These are phyloP conservation scores for Sanchytrium tribonematis DNA, from an alignment of 371 early-diverging fungal species.

Conservation along the genomic window DNA sequence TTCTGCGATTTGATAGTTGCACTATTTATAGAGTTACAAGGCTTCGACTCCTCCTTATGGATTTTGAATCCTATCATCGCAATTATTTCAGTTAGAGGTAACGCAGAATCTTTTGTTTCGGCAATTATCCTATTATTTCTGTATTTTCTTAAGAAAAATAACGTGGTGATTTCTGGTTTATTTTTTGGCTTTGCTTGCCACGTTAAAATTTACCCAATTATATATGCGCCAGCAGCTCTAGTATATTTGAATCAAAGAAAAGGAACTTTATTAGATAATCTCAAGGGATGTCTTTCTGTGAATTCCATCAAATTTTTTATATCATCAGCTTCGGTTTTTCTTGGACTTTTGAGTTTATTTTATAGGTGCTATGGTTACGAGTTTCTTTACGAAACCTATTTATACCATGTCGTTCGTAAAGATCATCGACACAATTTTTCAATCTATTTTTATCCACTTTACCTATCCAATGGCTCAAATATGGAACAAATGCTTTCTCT, in stretches of 20 bases:
- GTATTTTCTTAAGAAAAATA: slow-evolving; percentile 27
- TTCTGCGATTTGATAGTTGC: slow-evolving; percentile 20
- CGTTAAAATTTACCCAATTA: slow-evolving; percentile 80
- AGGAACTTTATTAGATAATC: slow-evolving; percentile 16
- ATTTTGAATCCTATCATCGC: slow-evolving; percentile 77
- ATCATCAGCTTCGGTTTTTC: neutral
- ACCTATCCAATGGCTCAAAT: slow-evolving; percentile 21
- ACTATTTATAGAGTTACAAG: neutral
- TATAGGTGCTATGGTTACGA: slow-evolving; percentile 38
- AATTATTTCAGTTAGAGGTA: slow-evolving; percentile 79
- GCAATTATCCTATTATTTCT: slow-evolving; percentile 42
- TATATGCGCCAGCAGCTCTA: slow-evolving; percentile 53
- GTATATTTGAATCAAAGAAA: slow-evolving; percentile 13
- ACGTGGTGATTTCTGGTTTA: slow-evolving; percentile 26
- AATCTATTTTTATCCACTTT: slow-evolving; percentile 72
- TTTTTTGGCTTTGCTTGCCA: slow-evolving; percentile 76
- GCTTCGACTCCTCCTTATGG: slow-evolving; percentile 28
- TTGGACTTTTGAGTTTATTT: neutral
- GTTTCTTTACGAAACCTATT: slow-evolving; percentile 62
- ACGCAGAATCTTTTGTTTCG: slow-evolving; percentile 56
- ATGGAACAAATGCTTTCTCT: slow-evolving; percentile 11
- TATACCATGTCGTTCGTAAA: slow-evolving; percentile 74
- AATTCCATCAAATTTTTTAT: slow-evolving; percentile 2
- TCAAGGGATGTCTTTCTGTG: slow-evolving; percentile 6
- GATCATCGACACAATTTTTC: slow-evolving; percentile 96